Conservation (phyloP, 2,329 filamentous ascomycete species). For the Penicillium sclerotiorum region DNA sequence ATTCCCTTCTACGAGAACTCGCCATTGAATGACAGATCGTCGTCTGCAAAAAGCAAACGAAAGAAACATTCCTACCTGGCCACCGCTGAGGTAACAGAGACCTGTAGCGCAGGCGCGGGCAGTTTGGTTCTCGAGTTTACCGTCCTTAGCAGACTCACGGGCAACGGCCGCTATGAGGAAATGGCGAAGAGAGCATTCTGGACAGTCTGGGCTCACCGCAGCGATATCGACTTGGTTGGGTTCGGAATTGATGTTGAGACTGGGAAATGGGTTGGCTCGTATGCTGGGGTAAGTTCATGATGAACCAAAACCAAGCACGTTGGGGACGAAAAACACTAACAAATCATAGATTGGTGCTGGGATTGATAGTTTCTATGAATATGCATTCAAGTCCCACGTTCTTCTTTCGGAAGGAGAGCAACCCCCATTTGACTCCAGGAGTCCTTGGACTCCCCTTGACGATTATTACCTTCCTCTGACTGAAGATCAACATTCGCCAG, state of each 20-base stretch:
- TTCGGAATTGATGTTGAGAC: slow-evolving; percentile 90
- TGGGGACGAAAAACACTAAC: too few relatives aligned
- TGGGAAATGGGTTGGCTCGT: slow-evolving; percentile 83
- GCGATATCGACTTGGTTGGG: slow-evolving; percentile 82
- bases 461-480: slow-evolving; percentile 68
- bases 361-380: slow-evolving; percentile 98
- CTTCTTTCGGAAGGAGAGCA: slow-evolving; percentile 73
- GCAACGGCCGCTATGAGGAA: slow-evolving; percentile 84
- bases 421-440: slow-evolving; percentile 37
- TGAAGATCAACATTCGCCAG: slow-evolving; percentile 69
- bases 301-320: too few relatives aligned
- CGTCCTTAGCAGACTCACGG: slow-evolving; percentile 83
- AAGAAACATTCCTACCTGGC: slow-evolving; percentile 16
- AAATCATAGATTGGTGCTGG: slow-evolving; percentile 76
- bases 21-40: slow-evolving; percentile 62
- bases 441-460: slow-evolving; percentile 55
- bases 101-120: slow-evolving; percentile 94
- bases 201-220: slow-evolving; percentile 91
- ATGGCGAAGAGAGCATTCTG: slow-evolving; percentile 91
- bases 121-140: slow-evolving; percentile 93
- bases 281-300: slow-evolving; percentile 66
- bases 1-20: slow-evolving; percentile 92
- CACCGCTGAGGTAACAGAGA: slow-evolving; percentile 80
- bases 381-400: slow-evolving; percentile 92
- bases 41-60: slow-evolving; percentile 36